These are phyloP conservation scores for Daucus carota DNA, from an alignment of 129 eudicot species.

Conservation along the genomic window DH1_v3.0 NC_030383.2:60856001-60856500, in stretches of 20 bases:
- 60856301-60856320: conserved; percentile 64
- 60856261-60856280: conserved; percentile 89
- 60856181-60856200: conserved; percentile 70
- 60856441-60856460: conserved; percentile 33
- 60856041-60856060: conserved; percentile 68
- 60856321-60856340: conserved; percentile 57
- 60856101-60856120: conserved; percentile 46
- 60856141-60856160: conserved; percentile 80
- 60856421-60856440: conserved; percentile 71
- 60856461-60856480: conserved; percentile 59
- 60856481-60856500: conserved; percentile 40
- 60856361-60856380: conserved; percentile 17
- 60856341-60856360: conserved; percentile 19
- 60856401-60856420: conserved; percentile 62
- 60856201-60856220: conserved; percentile 95
- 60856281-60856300: conserved; percentile 95
- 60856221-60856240: conserved; percentile 81
- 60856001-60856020: conserved; percentile 44
- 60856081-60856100: conserved; percentile 80
- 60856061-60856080: conserved; percentile 92
- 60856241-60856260: conserved; percentile 88
- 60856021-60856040: conserved; percentile 33
- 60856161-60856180: conserved; percentile 76
- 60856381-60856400: conserved; percentile 22
- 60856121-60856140: conserved; percentile 70